Evolutionary conservation across 768 basidiomycete genomes (phyloP), one percentile per base, ranked within the genome.

Genomic region (Dioszegia hungarica): DNA sequence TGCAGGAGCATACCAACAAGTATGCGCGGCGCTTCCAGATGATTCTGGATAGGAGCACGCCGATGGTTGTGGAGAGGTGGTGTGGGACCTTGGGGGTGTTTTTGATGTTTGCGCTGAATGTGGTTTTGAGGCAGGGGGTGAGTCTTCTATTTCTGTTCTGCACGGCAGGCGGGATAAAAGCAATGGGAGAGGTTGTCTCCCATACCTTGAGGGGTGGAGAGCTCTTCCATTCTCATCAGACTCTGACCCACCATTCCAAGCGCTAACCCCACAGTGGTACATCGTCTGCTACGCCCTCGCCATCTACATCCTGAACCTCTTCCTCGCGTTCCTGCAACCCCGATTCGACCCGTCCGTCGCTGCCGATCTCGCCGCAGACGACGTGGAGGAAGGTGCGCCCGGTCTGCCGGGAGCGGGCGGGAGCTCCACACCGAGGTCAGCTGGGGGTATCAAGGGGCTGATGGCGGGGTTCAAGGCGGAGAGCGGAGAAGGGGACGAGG

Each of bases 251-350:
- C n/a, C n/a, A n/a, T n/a, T n/a, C n/a, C n/a, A n/a, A n/a, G n/a
- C n/a, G n/a, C n/a, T n/a, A n/a, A n/a, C 24, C 12, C 20, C 19
- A 33, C 53, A 67, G 64, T 71, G 64, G 56, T 62, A 43, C 52
- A 57, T 57, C 25, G 68, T 65, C 54, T 41, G 63, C 58, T 93
- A 94, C 73, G 93, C 89, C 17, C 86, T 89, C 64, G 92, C 90
- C 28, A 97, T 95, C 66, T 97, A 97, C 78, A 84, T 94, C 61
- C 82, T 97, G 58, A 95, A 99, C 79, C 84, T 99, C 51, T 85
- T 99, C 53, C 83, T 99, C 63, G 94, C 95, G 1, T 99, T 99
- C 81, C 81, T 99, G 17, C 93, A 97, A 80, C 95, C 95, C 31
- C 89, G 87, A 75, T 98, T 99, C 75, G 95, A 99, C 77, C 94